Evolutionary conservation across 768 basidiomycete species (phyloP).

Genomic region (Myochromella boudieri): DNA sequence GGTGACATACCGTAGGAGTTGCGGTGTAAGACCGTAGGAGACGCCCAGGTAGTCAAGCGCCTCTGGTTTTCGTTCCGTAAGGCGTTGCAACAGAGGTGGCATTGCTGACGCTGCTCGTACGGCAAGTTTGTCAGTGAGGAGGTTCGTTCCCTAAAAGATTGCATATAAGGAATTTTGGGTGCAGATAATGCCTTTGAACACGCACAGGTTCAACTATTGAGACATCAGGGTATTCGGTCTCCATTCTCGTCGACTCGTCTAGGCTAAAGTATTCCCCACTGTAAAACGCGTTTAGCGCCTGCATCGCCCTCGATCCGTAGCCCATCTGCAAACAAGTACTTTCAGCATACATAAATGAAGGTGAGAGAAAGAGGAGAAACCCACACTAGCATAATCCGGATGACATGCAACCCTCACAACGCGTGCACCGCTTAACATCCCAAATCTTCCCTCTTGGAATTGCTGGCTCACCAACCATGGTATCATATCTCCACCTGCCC

Average conservation of each 20-base stretch:
- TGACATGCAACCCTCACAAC: slow-evolving; percentile 93
- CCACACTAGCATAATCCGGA: slow-evolving; percentile 89
- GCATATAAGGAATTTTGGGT: neutral
- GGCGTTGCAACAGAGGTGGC: slow-evolving; percentile 90
- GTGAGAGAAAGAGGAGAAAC: slow-evolving; percentile 24
- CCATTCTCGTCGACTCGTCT: slow-evolving; percentile 60
- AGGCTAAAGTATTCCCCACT: slow-evolving; percentile 90
- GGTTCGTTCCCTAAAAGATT: slow-evolving; percentile 32
- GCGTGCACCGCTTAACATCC: slow-evolving; percentile 84
- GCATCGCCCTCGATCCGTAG: slow-evolving; percentile 87
- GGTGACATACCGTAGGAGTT: slow-evolving; percentile 62
- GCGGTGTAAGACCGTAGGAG: slow-evolving; percentile 90
- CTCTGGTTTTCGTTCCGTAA: slow-evolving; percentile 90
- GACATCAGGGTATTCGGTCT: slow-evolving; percentile 62
- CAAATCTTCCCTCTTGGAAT: slow-evolving; percentile 96
- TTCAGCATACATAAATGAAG: neutral
- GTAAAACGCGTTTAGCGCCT: slow-evolving; percentile 87
- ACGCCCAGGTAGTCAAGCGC: slow-evolving; percentile 92
- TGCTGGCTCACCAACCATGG: slow-evolving; percentile 95
- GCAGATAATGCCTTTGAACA: no score
- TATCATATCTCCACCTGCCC: slow-evolving; percentile 94
- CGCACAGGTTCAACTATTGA: slow-evolving; percentile 45
- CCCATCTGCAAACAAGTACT: slow-evolving; percentile 70
- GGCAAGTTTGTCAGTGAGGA: slow-evolving; percentile 78
- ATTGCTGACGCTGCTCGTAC: slow-evolving; percentile 75